Base-by-base conservation (phyloP, 768 basidiomycete genomes). In the Mycena chlorophos region DNA sequence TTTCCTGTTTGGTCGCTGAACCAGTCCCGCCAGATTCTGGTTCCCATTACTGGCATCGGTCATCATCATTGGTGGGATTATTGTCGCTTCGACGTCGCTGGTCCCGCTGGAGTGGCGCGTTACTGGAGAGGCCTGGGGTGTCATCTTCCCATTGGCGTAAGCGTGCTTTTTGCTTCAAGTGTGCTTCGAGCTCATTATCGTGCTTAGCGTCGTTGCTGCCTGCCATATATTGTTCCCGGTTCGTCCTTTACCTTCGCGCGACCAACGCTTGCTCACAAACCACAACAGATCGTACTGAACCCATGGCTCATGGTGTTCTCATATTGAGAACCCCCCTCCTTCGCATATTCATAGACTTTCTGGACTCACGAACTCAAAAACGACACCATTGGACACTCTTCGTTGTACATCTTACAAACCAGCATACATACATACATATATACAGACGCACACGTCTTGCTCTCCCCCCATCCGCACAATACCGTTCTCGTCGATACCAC, bases 201-300 rank as follows among this genome's bases (percentile, higher is more conserved):
- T 38, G 20, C 68, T 80, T 46, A 91, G 91, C 1, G 66, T 91
- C 49, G 74, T 79, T 5, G 76, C 79, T 3, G 83, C 79, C 1
- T 85, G 80, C 59, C 89, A 91, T 64, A 78, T 89, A 25, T 67
- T 90, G 48, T 88, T 83, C 71, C 91, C 91, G 29, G 86, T 5
- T 48, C 22, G 42, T 43, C 20, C 53, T 25, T n/a, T 37, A 30
- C 43, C n/a, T 49, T 53, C 29, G 29, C 3, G 27, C 20, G 16
- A 12, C 22, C 14, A 19, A 14, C 48, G 29, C 42, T 45, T 17
- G 16, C 38, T 47, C 52, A 46, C 55, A 49, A 43, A 12, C 46
- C 39, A 51, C 37, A n/a, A 49, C 58, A 80, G 76, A 78, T 78
- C 59, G 72, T 75, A 42, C 61, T 72, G 46, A 74, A 77, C 57